phyloP scores from a whole-genome alignment of 139 green algal species.

The Tetradesmus obliquus region DNA sequence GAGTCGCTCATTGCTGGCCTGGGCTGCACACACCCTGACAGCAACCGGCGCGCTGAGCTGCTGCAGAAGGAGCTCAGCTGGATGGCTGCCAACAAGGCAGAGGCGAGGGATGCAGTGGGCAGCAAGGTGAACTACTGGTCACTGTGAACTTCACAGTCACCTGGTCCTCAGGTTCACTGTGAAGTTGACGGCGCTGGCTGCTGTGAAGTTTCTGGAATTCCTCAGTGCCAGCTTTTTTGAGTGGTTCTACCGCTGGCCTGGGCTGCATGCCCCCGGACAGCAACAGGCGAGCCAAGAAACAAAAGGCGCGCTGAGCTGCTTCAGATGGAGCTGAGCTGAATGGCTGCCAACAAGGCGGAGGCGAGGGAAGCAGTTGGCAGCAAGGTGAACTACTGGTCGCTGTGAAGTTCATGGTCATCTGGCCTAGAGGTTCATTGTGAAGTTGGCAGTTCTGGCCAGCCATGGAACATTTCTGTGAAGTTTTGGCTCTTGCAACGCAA shows the following conservation, averaged over 20 bases:
- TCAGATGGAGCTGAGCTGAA: slow-evolving; percentile 52
- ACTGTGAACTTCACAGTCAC: slow-evolving; percentile 25
- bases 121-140: slow-evolving; percentile 55
- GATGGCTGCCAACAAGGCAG: slow-evolving; percentile 40
- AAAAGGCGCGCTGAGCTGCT: slow-evolving; percentile 49
- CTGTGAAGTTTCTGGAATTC: too few relatives aligned
- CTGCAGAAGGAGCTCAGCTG: slow-evolving; percentile 53
- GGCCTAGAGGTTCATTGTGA: too few relatives aligned
- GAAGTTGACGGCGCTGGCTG: too few relatives aligned
- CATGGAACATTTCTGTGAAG: too few relatives aligned
- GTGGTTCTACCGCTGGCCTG: slow-evolving; percentile 29
- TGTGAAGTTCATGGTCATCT: slow-evolving; percentile 32
- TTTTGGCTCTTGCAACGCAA: too few relatives aligned
- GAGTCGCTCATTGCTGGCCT: slow-evolving; percentile 38
- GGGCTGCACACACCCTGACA: slow-evolving; percentile 59
- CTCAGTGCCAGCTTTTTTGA: background rate
- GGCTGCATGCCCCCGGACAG: slow-evolving; percentile 58
- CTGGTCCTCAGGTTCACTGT: too few relatives aligned
- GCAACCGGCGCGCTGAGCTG: slow-evolving; percentile 49
- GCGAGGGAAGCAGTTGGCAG: slow-evolving; percentile 44
- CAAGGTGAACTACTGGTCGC: slow-evolving; percentile 52
- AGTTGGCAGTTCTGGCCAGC: too few relatives aligned
- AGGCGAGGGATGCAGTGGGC: slow-evolving; percentile 41
- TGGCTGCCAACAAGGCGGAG: slow-evolving; percentile 29
- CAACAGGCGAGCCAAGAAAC: background rate